Evolutionary conservation across 2,329 filamentous ascomycete species (phyloP).

Genomic region (Clonostachys byssicola): DNA sequence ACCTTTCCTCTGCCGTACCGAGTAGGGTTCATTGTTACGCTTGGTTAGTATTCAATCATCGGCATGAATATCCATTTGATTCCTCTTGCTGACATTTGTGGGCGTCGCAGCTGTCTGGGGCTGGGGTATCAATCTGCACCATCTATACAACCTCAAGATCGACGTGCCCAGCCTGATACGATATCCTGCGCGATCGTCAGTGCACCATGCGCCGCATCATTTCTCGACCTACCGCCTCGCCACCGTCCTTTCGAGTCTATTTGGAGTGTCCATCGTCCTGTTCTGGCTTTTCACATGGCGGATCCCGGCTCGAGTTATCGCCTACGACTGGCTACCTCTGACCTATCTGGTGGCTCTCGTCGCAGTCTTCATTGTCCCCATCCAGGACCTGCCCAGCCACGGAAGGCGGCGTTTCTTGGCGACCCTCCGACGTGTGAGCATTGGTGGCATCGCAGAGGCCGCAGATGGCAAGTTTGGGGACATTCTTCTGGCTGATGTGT

Average conservation of each 20-base stretch:
- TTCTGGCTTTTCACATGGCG: constrained; percentile 83
- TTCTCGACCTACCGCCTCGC: constrained; percentile 84
- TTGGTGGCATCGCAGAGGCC: constrained; percentile 82
- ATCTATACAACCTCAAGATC: constrained; percentile 74
- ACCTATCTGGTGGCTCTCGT: constrained; percentile 72
- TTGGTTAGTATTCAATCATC: constrained; percentile 56
- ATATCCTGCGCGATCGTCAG: constrained; percentile 72
- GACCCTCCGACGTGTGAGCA: constrained; percentile 71
- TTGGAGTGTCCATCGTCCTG: constrained; percentile 66
- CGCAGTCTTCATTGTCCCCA: constrained; percentile 67
- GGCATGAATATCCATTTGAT: neutral
- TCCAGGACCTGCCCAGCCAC: constrained; percentile 61
- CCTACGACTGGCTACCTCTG: constrained; percentile 83
- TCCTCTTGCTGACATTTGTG: neutral
- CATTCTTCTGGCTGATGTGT: constrained; percentile 85
- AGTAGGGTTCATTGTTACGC: constrained; percentile 77
- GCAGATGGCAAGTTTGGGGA: constrained; percentile 94
- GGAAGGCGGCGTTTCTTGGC: constrained; percentile 74
- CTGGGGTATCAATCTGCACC: constrained; percentile 90
- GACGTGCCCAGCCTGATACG: constrained; percentile 83
- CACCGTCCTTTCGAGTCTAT: constrained; percentile 67
- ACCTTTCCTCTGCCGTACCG: constrained; percentile 86
- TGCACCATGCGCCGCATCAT: constrained; percentile 71
- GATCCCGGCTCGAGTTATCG: constrained; percentile 63
- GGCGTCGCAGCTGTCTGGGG: constrained; percentile 74